Evolutionary conservation across 2,329 filamentous ascomycete genomes (phyloP).

Genomic region (Sclerotinia spermophila): DNA sequence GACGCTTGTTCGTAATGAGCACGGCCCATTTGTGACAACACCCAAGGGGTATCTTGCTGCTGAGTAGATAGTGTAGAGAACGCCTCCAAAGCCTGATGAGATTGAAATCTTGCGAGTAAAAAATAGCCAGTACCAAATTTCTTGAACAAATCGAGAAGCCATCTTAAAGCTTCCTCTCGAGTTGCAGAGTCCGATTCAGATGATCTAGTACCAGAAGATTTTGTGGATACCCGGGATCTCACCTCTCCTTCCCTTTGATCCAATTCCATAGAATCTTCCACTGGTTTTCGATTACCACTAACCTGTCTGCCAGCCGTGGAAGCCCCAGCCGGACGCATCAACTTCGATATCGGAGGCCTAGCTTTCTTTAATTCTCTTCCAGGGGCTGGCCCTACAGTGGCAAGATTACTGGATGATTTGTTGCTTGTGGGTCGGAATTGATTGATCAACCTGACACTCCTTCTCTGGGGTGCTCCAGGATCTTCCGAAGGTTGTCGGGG

Average conservation of each 20-base stretch:
- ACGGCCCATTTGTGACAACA: constrained; percentile 83
- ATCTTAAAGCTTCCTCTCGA: constrained; percentile 71
- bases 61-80: constrained; percentile 66
- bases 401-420: constrained; percentile 46
- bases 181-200: constrained; percentile 53
- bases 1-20: constrained; percentile 87
- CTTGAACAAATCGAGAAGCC: constrained; percentile 74
- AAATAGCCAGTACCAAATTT: constrained; percentile 80
- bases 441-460: constrained; percentile 70
- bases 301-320: constrained; percentile 80
- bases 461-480: constrained; percentile 58
- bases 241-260: constrained; percentile 59
- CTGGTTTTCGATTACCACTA: constrained; percentile 82
- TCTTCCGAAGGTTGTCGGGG: constrained; percentile 55
- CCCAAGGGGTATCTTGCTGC: constrained; percentile 91
- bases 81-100: constrained; percentile 69
- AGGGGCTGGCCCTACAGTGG: constrained; percentile 56
- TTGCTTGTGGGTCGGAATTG: constrained; percentile 59
- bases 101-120: constrained; percentile 73
- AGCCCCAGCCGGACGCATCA: constrained; percentile 63
- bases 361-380: constrained; percentile 79
- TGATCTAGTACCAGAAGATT: constrained; percentile 31
- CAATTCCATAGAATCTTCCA: constrained; percentile 64
- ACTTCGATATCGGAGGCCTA: constrained; percentile 65
- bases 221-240: constrained; percentile 30